A percentile compares a stretch with the other conserved stretches of the same genome.
phyloP scores from a whole-genome alignment of 2,329 filamentous ascomycete species.

The Shiraia sp. region DNA sequence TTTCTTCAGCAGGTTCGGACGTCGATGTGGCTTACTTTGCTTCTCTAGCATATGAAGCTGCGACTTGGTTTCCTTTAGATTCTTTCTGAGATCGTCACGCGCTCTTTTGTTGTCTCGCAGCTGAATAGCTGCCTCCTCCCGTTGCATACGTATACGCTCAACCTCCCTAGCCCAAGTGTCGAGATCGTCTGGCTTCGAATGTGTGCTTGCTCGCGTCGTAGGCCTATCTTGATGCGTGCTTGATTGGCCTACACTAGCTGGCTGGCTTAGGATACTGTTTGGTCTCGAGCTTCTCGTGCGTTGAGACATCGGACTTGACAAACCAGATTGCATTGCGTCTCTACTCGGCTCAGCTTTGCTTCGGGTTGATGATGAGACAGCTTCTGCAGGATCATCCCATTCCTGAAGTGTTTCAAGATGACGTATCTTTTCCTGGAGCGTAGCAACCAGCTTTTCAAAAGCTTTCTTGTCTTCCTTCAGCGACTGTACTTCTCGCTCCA shows the following conservation, averaged over 20 bases:
- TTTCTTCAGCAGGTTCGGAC: constrained; percentile 13
- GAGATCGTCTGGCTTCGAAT: constrained; percentile 22
- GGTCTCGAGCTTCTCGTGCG: constrained; percentile 15
- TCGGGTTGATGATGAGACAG: constrained; percentile 7
- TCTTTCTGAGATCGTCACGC: constrained; percentile 34
- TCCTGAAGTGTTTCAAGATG: constrained; percentile 31
- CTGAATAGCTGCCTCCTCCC: constrained; percentile 38
- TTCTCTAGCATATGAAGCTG: constrained; percentile 39
- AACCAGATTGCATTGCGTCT: constrained; percentile 10
- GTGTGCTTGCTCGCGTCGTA: constrained; percentile 22
- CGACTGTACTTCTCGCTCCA: constrained; percentile 34
- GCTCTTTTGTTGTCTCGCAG: constrained; percentile 38
- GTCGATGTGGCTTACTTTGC: constrained; percentile 18
- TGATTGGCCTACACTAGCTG: constrained; percentile 5
- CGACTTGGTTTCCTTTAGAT: constrained; percentile 35
- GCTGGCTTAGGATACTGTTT: constrained; percentile 9
- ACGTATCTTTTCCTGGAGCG: constrained; percentile 34
- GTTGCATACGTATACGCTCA: constrained; percentile 38
- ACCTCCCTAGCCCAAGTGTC: constrained; percentile 39
- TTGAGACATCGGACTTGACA: constrained; percentile 10
- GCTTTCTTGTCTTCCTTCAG: constrained; percentile 36
- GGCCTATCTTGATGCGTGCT: constrained; percentile 19
- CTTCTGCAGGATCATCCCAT: constrained; percentile 19
- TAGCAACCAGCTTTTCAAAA: constrained; percentile 35
- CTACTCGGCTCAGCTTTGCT: neutral